These are phyloP conservation scores for Cutaneotrichosporon dermatis DNA, from an alignment of 1,284 basidiomycete genomes.

Conservation along the genomic window DNA sequence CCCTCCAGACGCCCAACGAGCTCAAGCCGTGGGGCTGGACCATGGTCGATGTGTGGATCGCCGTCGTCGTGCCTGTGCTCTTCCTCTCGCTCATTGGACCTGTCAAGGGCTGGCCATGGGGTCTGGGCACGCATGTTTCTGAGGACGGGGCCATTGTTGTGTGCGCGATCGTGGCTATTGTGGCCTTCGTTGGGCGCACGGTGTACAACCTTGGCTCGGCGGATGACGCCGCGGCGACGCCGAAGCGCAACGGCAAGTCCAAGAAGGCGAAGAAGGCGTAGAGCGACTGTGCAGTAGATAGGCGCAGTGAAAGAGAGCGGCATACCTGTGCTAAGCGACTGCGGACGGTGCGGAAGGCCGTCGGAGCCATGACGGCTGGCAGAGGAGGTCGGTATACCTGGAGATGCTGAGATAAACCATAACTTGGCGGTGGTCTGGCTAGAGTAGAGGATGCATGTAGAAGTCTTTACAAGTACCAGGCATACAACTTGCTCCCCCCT, in stretches of 20 bases:
- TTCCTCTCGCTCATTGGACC: conserved; percentile 41
- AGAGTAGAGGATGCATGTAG: too few species aligned
- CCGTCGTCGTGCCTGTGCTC: conserved; percentile 34
- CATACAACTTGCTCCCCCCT: too few species aligned
- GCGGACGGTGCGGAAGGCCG: too few species aligned
- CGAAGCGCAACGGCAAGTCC: conserved; percentile 1
- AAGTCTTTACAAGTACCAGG: too few species aligned
- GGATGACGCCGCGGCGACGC: conserved; percentile 17
- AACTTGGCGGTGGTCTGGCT: too few species aligned
- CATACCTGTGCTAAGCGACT: too few species aligned
- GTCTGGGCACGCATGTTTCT: conserved; percentile 17
- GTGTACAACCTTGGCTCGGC: conserved; percentile 35
- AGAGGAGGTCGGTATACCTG: too few species aligned
- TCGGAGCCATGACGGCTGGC: too few species aligned
- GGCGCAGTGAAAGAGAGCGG: too few species aligned
- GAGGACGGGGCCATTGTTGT: conserved; percentile 35
- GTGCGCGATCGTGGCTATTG: conserved; percentile 28
- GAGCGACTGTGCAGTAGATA: background rate
- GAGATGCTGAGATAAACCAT: too few species aligned
- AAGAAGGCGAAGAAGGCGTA: conserved; percentile 31
- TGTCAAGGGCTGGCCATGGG: conserved; percentile 34
- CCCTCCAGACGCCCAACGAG: conserved; percentile 38
- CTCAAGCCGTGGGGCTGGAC: conserved; percentile 43
- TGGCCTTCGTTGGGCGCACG: conserved; percentile 29
- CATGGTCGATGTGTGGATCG: conserved; percentile 42